Conservation (phyloP, 2,329 filamentous ascomycete genomes). For the Trichoderma sp. region DNA sequence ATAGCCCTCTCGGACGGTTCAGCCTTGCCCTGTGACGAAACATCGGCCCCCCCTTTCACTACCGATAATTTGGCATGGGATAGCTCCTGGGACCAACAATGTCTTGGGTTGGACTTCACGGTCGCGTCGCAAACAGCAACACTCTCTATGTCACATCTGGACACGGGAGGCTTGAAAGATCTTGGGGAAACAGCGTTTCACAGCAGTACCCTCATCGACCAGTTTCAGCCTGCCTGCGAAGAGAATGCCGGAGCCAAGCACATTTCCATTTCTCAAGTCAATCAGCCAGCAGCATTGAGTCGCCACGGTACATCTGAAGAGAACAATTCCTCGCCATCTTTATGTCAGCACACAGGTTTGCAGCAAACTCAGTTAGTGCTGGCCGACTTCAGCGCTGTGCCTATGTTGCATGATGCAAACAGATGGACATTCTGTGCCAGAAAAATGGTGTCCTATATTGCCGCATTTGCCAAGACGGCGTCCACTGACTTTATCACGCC, state of each 20-base stretch:
- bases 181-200: neutral
- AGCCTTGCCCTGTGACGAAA: neutral
- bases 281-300: neutral
- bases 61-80: neutral
- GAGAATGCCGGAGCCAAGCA: neutral
- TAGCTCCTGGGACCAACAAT: neutral
- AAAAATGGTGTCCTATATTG: neutral
- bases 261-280: neutral
- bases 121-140: neutral
- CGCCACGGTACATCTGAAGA: neutral
- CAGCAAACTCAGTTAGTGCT: neutral
- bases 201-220: neutral
- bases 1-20: neutral
- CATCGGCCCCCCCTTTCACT: neutral
- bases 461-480: neutral
- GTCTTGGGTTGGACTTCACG: neutral
- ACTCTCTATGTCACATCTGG: neutral
- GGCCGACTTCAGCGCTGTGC: neutral
- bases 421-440: neutral
- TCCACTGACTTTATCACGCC: neutral
- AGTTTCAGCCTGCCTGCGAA: neutral
- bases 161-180: neutral
- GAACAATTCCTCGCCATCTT: neutral
- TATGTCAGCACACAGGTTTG: neutral
- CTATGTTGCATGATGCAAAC: neutral